Conservation (phyloP, 2,329 filamentous ascomycete genomes). For the Cryphonectria japonica region DNA sequence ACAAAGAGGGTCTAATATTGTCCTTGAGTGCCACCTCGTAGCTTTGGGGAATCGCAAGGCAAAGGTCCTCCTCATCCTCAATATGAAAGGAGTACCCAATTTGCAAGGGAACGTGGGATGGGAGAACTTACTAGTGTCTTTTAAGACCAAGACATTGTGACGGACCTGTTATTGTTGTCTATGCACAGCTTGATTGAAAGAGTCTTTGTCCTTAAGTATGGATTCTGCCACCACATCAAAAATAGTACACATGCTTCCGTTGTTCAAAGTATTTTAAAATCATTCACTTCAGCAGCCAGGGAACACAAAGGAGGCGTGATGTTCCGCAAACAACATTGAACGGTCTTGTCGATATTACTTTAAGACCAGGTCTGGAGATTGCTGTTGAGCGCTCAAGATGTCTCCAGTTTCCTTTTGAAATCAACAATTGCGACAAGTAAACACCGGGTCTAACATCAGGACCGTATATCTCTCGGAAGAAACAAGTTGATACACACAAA, state of each 20-base stretch:
- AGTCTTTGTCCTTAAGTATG: neutral
- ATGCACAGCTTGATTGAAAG: neutral
- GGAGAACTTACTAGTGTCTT: too few relatives aligned
- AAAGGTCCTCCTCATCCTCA: neutral
- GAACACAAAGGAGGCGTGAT: neutral
- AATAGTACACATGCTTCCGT: neutral
- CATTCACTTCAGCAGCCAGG: neutral
- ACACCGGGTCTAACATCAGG: neutral
- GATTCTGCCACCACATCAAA: neutral
- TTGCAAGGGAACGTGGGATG: too few relatives aligned
- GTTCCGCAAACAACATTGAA: neutral
- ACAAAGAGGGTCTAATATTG: neutral
- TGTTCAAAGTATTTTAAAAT: neutral
- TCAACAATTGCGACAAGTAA: neutral
- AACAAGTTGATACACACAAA: neutral
- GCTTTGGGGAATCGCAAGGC: neutral
- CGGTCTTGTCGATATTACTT: neutral
- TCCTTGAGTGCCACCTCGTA: neutral
- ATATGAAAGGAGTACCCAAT: too few relatives aligned
- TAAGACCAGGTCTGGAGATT: neutral
- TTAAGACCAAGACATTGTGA: neutral
- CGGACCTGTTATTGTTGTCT: neutral
- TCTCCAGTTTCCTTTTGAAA: neutral
- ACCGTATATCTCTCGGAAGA: neutral
- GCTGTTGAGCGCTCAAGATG: neutral